Evolutionary conservation across 2,329 filamentous ascomycete genomes (phyloP), one percentile per base, ranked within the genome.

Genomic region (Microsporum ferrugineum): DNA sequence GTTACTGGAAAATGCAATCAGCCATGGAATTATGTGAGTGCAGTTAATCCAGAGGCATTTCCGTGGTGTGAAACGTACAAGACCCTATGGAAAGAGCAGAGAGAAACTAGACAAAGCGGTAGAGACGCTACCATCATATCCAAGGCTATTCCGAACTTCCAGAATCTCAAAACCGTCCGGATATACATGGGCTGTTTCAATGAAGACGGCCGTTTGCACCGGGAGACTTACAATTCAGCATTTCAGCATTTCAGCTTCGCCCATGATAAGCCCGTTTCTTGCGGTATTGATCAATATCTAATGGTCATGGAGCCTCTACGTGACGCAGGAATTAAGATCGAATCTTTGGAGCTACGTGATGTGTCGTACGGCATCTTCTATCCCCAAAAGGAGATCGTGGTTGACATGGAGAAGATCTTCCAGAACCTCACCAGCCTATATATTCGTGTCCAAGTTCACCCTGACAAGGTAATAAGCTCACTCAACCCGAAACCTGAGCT

Each of bases 311-410:
- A 27, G 5, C 27, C 51, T n/a, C 34, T 61, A 6, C 38, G 12
- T n/a, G 47, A 34, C 31, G 31, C 43, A 2, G 14, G 51, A 12
- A 49, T 61, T 33, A 55, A 41, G 33, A 23, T 61, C 12, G 57
- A 51, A 33, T 33, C 27, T n/a, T 27, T 61, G 17, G 45, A 59
- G 51, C 10, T 61, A 23, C 43, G 45, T 1, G 27, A 36, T 33
- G 29, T 61, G 29, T 53, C 56, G 1, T 61, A 41, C 17, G 17
- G 56, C 7, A 57, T 59, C 12, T 59, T 61, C 31, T 34, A 59
- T 33, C 56, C 39, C 12, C n/a, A 23, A 23, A 29, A 10, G 6
- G n/a, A 14, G 10, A 39, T 57, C 33, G 17, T 57, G 10, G 55
- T 2, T 29, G 39, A 23, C n/a, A 57, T 43, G 34, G 33, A 43